A percentile compares a stretch with the other conserved stretches of the same genome.
These are phyloP conservation scores for Sphagnum magellanicum DNA, from an alignment of 228 moss, liverwort and hornwort genomes.

Conservation along the genomic window DNA sequence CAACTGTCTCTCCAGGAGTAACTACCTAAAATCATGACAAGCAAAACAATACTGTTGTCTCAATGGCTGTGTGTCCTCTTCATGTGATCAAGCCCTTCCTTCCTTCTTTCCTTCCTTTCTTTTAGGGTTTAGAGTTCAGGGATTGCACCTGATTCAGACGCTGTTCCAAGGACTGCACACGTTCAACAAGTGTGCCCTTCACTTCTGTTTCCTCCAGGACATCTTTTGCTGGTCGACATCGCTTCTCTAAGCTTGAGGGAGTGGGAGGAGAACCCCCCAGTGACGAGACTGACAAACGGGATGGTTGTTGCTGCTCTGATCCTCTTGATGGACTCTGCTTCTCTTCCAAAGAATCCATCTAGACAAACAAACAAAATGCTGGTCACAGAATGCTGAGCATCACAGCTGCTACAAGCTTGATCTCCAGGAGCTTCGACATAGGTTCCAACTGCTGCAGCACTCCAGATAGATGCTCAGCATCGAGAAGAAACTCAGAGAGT, in stretches of 20 bases:
- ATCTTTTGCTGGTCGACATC: conserved; percentile 12
- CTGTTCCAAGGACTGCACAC: conserved; percentile 24
- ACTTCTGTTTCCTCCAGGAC: conserved; percentile 24
- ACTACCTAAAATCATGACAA: too few relatives aligned
- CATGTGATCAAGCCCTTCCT: too few relatives aligned
- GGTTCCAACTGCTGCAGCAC: too few relatives aligned
- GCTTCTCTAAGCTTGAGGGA: conserved; percentile 23
- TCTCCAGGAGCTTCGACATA: too few relatives aligned
- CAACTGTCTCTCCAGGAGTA: too few relatives aligned
- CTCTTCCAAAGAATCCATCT: conserved; percentile 29
- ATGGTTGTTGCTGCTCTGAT: conserved; percentile 3
- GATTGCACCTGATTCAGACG: conserved; percentile 9
- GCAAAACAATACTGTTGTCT: too few relatives aligned
- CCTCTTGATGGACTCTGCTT: conserved; percentile 7
- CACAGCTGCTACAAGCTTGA: background rate
- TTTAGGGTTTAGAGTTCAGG: too few relatives aligned
- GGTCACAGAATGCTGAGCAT: background rate
- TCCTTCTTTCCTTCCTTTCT: too few relatives aligned
- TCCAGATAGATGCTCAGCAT: background rate
- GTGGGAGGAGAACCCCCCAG: conserved; percentile 4
- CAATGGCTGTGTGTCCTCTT: too few relatives aligned
- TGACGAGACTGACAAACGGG: conserved; percentile 1
- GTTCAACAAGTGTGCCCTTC: conserved; percentile 24
- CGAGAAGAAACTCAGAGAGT: background rate
- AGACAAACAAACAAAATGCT: background rate